A percentile compares a stretch with the other conserved stretches of the same genome.
Evolutionary conservation across 768 basidiomycete genomes (phyloP).

Genomic region (Leucocoprinus sp.): DNA sequence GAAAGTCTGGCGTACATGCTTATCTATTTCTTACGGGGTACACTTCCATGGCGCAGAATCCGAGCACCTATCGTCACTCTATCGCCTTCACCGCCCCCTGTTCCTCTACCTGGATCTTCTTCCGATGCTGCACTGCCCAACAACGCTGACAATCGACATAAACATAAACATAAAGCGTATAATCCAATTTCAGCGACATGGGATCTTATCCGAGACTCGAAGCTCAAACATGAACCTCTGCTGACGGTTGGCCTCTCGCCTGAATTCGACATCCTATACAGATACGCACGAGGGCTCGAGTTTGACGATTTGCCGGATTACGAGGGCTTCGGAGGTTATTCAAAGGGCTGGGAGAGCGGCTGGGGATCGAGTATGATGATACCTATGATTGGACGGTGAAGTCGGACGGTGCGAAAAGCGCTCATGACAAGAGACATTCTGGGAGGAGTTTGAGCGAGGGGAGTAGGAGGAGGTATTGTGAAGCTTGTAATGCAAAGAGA

Average conservation of each 20-base stretch:
- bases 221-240: constrained; percentile 54
- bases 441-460: constrained; percentile 22
- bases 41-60: constrained; percentile 71
- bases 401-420: not conserved
- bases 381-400: constrained; percentile 35
- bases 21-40: constrained; percentile 72
- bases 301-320: constrained; percentile 91
- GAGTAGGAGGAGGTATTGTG: constrained; percentile 27
- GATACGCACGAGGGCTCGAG: constrained; percentile 73
- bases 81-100: too few relatives aligned
- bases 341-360: constrained; percentile 43
- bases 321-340: constrained; percentile 73
- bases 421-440: constrained; percentile 11
- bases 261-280: constrained; percentile 76
- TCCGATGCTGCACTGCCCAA: constrained; percentile 19
- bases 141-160: not conserved
- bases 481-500: constrained; percentile 28
- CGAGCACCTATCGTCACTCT: too few relatives aligned
- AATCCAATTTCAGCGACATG: constrained; percentile 62
- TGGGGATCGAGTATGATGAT: constrained; percentile 49
- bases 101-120: too few relatives aligned
- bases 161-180: constrained; percentile 30
- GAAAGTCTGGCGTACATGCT: constrained; percentile 80
- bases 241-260: constrained; percentile 71
- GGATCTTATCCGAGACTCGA: constrained; percentile 70